Evolutionary conservation across 2,329 filamentous ascomycete genomes (phyloP), one percentile per base, ranked within the genome.

Genomic region (Microcyclospora tardicrescens): DNA sequence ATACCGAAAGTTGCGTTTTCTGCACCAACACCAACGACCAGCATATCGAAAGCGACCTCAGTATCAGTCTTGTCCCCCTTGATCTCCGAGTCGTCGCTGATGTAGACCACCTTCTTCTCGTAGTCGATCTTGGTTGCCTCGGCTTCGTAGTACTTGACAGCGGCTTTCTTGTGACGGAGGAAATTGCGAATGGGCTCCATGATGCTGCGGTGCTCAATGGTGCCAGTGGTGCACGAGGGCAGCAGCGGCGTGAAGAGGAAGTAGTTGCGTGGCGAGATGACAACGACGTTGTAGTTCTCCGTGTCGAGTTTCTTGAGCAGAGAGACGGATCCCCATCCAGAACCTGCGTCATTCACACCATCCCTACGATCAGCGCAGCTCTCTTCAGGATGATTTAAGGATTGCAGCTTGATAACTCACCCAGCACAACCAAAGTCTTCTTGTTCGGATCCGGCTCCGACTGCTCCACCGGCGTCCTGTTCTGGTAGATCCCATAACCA

Each of bases 171-270:
- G 69, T 91, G 83, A 58, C 87, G 84, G 52, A 94, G 75, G 62
- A 98, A 94, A 61, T 91, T 85, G 60, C 91, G 85, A 55, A 98
- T 81, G 41, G 91, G 91, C 70, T 98, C 91, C 91, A 98, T 98
- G 66, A 98, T 98, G 59, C 87, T 96, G 61, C 91, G 85, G 36
- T 96, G 91, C 73, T 98, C 91, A 63, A 98, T 91, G 54, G 85
- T 82, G 56, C 91, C 91, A 50, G 89, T 95, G 37, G 91, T 96
- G 68, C 91, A 98, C 59, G 89, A 96, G 49, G 91, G 91, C 45
- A 98, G 77, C 43, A 98, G 78, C 43, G 91, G 91, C 24, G 91
- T 98, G 74, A 98, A 98, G 52, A 98, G 81, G 79, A 98, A 98
- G 76, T 94, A 98, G 70, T 98, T 98, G 61, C 91, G 84, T 39